Evolutionary conservation across 2,329 filamentous ascomycete species (phyloP), one percentile per base, ranked within the genome.

Genomic region (Nothomitra cinnamomea): DNA sequence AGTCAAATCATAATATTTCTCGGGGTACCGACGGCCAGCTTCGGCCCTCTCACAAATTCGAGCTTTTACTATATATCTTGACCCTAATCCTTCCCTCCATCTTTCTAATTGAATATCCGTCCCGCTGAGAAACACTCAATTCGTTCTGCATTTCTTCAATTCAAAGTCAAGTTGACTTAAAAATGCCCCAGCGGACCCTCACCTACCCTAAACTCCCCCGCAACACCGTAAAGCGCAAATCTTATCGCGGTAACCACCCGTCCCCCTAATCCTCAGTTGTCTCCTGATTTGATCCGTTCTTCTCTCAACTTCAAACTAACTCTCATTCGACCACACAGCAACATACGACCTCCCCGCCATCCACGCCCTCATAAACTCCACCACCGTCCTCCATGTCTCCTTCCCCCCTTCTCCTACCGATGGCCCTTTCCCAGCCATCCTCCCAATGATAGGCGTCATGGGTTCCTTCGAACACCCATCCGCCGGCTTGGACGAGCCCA

Each of bases 401-500:
- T 94, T 94, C 73, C 78, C 72, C 3, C 68, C 74, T 3, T 70
- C 75, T 12, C 45, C 24, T 5, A 55, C 52, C 0, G 68, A 72
- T 45, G 77, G 80, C 53, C 81, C 83, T 1, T 92, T 89, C 62
- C 86, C 87, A 2, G 77, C 79, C 52, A 81, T 83, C 53, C 74
- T 94, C 1, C 87, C 87, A 57, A 90, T 94, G 86, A 85, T 94
- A 61, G 86, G 85, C 52, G 80, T 85, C 60, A 84, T 92, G 75
- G 85, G 80, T 12, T 85, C 80, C 22, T 92, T 82, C 63, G 72
- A 72, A 7, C 69, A 70, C 55, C 69, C 71, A 0, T 82, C 82
- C 3, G 80, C 76, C 53, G 73, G 78, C 15, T 65, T 76, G 17
- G 72, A 76, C 51, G 80, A 87, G 58, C 79, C 82, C 0, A 72